Conservation (phyloP, 805 yeast genomes). For the Wickerhamomyces bisporus region DNA sequence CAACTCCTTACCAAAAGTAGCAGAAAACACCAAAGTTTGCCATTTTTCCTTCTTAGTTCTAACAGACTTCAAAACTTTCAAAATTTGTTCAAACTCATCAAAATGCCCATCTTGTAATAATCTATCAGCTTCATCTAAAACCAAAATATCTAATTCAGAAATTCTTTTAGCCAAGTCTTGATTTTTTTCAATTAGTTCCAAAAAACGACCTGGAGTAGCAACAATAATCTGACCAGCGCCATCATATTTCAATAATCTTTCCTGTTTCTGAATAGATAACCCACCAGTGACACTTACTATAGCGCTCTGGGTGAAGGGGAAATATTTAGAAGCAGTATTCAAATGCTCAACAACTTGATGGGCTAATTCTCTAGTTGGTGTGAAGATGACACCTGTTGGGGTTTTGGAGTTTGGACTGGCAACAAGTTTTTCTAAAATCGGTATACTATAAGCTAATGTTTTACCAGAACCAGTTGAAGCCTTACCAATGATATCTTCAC, state of each 20-base stretch:
- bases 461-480: slow-evolving; percentile 98
- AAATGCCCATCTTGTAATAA: slow-evolving; percentile 93
- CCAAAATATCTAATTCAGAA: slow-evolving; percentile 44
- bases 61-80: slow-evolving; percentile 54
- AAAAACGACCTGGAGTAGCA: slow-evolving; percentile 93
- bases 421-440: slow-evolving; percentile 69
- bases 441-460: slow-evolving; percentile 92
- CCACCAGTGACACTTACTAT: slow-evolving; percentile 91
- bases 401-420: slow-evolving; percentile 24
- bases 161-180: slow-evolving; percentile 36
- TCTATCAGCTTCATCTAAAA: slow-evolving; percentile 95
- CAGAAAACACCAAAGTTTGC: slow-evolving; percentile 93
- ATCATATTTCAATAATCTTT: slow-evolving; percentile 59
- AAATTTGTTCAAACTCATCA: slow-evolving; percentile 80
- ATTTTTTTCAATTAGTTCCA: slow-evolving; percentile 71
- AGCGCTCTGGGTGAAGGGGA: slow-evolving; percentile 48
- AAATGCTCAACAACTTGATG: slow-evolving; percentile 88
- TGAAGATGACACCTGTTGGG: slow-evolving; percentile 76
- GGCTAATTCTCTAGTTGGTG: slow-evolving; percentile 96
- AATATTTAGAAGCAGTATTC: slow-evolving; percentile 44
- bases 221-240: slow-evolving; percentile 74
- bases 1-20: slow-evolving; percentile 81
- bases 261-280: slow-evolving; percentile 88
- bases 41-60: slow-evolving; percentile 45
- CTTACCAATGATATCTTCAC: slow-evolving; percentile 85